These are phyloP conservation scores for Crucihimalaya himalaica DNA, from an alignment of 345 rosid genomes.

Conservation along the genomic window DNA sequence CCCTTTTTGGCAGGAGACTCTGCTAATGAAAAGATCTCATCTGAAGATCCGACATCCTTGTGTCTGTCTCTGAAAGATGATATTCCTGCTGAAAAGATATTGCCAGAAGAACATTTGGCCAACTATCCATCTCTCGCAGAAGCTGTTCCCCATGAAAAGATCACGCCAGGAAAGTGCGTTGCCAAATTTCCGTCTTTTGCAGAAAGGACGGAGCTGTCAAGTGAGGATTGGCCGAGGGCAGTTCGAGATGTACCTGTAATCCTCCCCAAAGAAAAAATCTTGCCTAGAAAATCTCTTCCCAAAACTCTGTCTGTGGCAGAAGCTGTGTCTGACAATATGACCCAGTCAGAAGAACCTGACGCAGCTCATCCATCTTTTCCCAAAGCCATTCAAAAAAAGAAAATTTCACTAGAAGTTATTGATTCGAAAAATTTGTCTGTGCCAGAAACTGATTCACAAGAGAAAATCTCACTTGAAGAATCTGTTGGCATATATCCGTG, in stretches of 20 bases:
- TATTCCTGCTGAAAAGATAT: constrained; percentile 24
- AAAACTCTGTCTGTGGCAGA: constrained; percentile 11
- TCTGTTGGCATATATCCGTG: constrained; percentile 11
- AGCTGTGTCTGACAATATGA: constrained; percentile 20
- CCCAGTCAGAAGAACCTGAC: constrained; percentile 16
- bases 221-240: not conserved
- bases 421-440: not conserved
- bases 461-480: constrained; percentile 9
- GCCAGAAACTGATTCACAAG: constrained; percentile 18
- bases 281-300: constrained; percentile 16
- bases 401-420: constrained; percentile 4
- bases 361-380: constrained; percentile 14
- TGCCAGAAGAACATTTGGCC: constrained; percentile 24
- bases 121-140: constrained; percentile 13
- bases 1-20: constrained; percentile 16
- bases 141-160: constrained; percentile 29
- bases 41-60: constrained; percentile 20
- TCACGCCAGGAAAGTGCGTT: constrained; percentile 18
- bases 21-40: constrained; percentile 28
- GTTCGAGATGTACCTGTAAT: not conserved
- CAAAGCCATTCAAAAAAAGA: constrained; percentile 22
- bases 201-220: not conserved
- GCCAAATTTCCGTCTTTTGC: constrained; percentile 5
- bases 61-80: constrained; percentile 3
- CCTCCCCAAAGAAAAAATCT: not conserved